Evolutionary conservation across 352 stramenopile genomes (phyloP), one percentile per base, ranked within the genome.

Genomic region (Blastocystis sp.): DNA sequence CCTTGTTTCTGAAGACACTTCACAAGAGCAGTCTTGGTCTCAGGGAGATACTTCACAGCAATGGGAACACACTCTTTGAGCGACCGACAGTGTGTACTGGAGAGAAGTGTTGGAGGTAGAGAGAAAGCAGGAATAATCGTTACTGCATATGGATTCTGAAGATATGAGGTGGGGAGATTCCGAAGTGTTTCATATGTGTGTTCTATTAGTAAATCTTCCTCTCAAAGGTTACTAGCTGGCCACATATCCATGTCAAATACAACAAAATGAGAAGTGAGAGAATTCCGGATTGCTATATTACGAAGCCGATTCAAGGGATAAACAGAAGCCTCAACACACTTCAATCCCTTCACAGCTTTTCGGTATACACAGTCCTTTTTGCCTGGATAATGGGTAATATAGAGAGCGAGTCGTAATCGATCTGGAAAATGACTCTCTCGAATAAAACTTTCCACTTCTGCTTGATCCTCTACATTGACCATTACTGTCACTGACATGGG

Each of bases 161-260:
- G 73, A 44, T 69, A 84, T 30, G 44, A 33, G 0, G n/a, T 33
- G 2, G 73, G 48, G 30, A 84, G 73, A 37, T 27, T 42, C 7
- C 30, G 51, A 13, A 84, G 48, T 11, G 73, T 84, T 24, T 66
- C 11, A 37, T 84, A 84, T 15, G 73, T 64, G 51, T 68, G 27
- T 51, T 44, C 73, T 84, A 84, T 19, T 1, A 30, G 27, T 48
- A 37, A 84, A 37, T 33, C 13, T n/a, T 30, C 4, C 2, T 13
- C 22, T n/a, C 37, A 42, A n/a, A 19, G 19, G 3, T 17, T 17
- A 68, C 48, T 3, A 2, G 78, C 60, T 17, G 78, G 78, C 78
- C 78, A 89, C 78, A 89, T 89, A 48, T 89, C 78, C 78, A 89
- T 89, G 27, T 89, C 78, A 56, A 79, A 79, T 17, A 89, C 60